Evolutionary conservation across 768 basidiomycete species (phyloP), one percentile per base, ranked within the genome.

Genomic region (Rhodosporidiobolus sp.): DNA sequence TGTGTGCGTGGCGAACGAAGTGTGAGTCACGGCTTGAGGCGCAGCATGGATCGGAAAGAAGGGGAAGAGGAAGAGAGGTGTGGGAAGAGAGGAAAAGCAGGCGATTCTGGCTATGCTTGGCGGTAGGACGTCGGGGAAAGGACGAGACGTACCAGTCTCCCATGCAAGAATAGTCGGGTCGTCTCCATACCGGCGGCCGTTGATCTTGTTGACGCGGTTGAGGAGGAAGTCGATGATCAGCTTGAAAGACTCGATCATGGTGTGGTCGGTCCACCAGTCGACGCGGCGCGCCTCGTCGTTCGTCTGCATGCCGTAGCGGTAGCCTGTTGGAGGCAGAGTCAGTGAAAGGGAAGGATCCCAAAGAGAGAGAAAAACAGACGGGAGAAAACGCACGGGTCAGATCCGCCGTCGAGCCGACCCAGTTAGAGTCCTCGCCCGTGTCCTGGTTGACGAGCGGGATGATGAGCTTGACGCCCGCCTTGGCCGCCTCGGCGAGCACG

Each of bases 161-260:
- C 79, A 79, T 1, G 72, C 71, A 5, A 79, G 65, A 19, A 79
- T 69, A 0, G 71, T 72, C 11, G 79, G 75, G 62, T 79, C 79
- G 26, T 77, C 72, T 5, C 75, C 73, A 53, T 79, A 79, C 10
- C 65, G 46, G 9, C 63, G n/a, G 1, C 78, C 77, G 28, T 70
- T 78, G 65, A 78, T 61, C n/a, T 73, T 65, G 69, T 79, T 79
- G 49, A 66, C 58, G n/a, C 79, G 79, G 54, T 71, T 74, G 12
- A 76, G 52, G 49, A 78, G 73, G 55, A 75, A 73, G 65, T 71
- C 77, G 59, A 78, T 70, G 65, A 78, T 72, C 46, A 76, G 68
- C 67, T 77, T 77, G 67, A 72, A 72, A 26, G 55, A 50, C 35
- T 77, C 67, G 52, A 77, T 72, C 74, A 76, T 76, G 26, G 67